Evolutionary conservation across 2,329 filamentous ascomycete species (phyloP).

Genomic region (Cytospora paraplurivora): DNA sequence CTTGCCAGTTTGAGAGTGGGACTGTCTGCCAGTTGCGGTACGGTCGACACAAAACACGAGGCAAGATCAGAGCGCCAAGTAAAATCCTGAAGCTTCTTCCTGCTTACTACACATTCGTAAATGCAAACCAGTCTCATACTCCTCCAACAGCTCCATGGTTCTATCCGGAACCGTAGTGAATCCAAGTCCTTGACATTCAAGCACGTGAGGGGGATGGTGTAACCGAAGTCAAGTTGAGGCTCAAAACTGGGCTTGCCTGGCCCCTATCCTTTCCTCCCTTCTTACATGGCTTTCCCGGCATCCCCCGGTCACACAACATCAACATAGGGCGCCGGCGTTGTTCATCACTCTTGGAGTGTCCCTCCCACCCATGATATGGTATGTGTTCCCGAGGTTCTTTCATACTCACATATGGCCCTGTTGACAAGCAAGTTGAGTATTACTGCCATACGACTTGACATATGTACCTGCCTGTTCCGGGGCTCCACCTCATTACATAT

Average conservation of each 20-base stretch:
- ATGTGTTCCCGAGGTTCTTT: background rate
- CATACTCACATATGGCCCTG: slow-evolving; percentile 4
- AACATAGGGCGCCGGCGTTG: background rate
- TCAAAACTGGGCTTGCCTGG: slow-evolving; percentile 15
- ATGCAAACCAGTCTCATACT: background rate
- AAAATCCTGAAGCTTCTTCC: background rate
- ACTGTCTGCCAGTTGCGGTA: no score
- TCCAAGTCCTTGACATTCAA: slow-evolving; percentile 1
- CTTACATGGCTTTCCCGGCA: slow-evolving; percentile 5
- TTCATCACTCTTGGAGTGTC: slow-evolving; percentile 2
- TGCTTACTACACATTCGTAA: slow-evolving; percentile 10
- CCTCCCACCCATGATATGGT: background rate
- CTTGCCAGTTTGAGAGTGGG: no score
- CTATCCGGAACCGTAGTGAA: background rate
- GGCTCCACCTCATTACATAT: background rate
- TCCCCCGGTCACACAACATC: slow-evolving; percentile 15
- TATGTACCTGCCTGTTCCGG: background rate
- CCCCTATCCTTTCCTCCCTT: background rate
- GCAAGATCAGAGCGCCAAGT: background rate
- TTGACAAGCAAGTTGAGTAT: slow-evolving; percentile 20
- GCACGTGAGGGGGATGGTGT: slow-evolving; percentile 18
- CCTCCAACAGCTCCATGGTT: background rate
- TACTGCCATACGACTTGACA: slow-evolving; percentile 21
- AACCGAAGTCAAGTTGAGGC: slow-evolving; percentile 25
- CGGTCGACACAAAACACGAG: background rate